phyloP scores from a whole-genome alignment of 495 filamentous ascomycete genomes.

The Neurospora sp. region DNA sequence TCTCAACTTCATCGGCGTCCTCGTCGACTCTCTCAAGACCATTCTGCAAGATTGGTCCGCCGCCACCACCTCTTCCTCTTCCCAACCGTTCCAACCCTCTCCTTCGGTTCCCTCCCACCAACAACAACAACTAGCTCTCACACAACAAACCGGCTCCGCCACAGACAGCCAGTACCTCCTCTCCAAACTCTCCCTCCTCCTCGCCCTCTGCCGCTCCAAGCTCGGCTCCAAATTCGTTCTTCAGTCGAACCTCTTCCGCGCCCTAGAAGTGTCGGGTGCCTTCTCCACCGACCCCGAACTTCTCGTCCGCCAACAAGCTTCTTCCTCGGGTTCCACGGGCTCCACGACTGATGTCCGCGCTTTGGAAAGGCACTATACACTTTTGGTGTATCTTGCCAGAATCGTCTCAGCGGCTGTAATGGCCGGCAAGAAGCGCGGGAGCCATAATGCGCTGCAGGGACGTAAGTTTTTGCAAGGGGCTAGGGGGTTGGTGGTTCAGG shows the following conservation, averaged over 20 bases:
- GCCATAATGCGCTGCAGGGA: slow-evolving; percentile 72
- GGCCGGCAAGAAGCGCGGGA: slow-evolving; percentile 45
- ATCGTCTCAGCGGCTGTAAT: slow-evolving; percentile 73
- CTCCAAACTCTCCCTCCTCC: slow-evolving; percentile 71
- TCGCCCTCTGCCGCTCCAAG: slow-evolving; percentile 71
- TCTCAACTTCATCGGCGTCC: slow-evolving; percentile 80
- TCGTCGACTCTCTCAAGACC: slow-evolving; percentile 71
- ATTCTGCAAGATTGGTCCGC: slow-evolving; percentile 52
- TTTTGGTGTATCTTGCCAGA: slow-evolving; percentile 71
- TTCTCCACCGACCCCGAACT: slow-evolving; percentile 93
- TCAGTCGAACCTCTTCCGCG: slow-evolving; percentile 79
- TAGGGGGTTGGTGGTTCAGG: slow-evolving; percentile 65
- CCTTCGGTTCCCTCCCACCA: neutral
- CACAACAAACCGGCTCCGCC: neutral
- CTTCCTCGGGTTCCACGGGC: neutral
- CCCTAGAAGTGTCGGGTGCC: slow-evolving; percentile 64
- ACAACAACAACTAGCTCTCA: slow-evolving; percentile 8
- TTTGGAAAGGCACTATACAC: slow-evolving; percentile 68
- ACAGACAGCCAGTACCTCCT: slow-evolving; percentile 49
- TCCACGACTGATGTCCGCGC: slow-evolving; percentile 35
- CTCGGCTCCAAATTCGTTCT: slow-evolving; percentile 70
- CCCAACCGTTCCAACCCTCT: neutral
- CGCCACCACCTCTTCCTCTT: neutral
- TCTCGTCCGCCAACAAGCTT: neutral
- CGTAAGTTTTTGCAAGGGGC: slow-evolving; percentile 70